A percentile compares a stretch with the other conserved stretches of the same genome.
These are phyloP conservation scores for Spinacia oleracea DNA, from an alignment of 179 eudicot species.

Conservation along the genomic window DNA sequence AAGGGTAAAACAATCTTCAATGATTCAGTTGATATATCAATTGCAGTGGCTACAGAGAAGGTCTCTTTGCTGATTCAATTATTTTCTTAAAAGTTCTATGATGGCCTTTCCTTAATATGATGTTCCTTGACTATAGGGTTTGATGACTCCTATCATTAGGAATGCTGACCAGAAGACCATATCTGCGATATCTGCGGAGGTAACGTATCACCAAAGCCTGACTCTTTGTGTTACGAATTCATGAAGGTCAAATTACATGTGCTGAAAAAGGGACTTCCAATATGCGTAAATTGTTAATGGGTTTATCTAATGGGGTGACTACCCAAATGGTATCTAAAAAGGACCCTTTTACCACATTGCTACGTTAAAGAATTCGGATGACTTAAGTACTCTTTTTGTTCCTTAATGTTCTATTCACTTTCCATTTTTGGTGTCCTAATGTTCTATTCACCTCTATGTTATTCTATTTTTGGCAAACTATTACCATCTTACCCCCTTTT, in stretches of 20 bases:
- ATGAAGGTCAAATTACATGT: not conserved
- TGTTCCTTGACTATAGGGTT: constrained; percentile 56
- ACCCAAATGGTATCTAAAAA: not conserved
- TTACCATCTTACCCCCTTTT: no score
- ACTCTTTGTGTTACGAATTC: not conserved
- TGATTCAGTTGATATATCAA: constrained; percentile 84
- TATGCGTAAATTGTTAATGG: not conserved
- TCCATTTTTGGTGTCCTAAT: no score
- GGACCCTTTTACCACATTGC: not conserved
- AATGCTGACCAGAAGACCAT: constrained; percentile 96
- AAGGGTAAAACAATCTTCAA: constrained; percentile 60
- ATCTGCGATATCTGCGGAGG: constrained; percentile 88
- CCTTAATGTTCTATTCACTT: no score
- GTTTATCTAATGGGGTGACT: not conserved
- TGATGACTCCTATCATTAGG: constrained; percentile 94
- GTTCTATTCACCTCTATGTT: no score
- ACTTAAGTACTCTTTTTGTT: no score
- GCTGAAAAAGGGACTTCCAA: not conserved
- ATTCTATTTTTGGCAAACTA: no score
- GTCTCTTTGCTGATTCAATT: constrained; percentile 33
- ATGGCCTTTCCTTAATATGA: constrained; percentile 24
- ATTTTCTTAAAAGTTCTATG: not conserved
- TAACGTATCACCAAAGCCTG: constrained; percentile 22
- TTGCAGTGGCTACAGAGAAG: constrained; percentile 99
- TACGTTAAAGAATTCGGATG: no score